Percentiles rank a stretch among this genome's conserved stretches.
Evolutionary conservation across 2,329 filamentous ascomycete species (phyloP).

Genomic region (Fusarium metavorans): DNA sequence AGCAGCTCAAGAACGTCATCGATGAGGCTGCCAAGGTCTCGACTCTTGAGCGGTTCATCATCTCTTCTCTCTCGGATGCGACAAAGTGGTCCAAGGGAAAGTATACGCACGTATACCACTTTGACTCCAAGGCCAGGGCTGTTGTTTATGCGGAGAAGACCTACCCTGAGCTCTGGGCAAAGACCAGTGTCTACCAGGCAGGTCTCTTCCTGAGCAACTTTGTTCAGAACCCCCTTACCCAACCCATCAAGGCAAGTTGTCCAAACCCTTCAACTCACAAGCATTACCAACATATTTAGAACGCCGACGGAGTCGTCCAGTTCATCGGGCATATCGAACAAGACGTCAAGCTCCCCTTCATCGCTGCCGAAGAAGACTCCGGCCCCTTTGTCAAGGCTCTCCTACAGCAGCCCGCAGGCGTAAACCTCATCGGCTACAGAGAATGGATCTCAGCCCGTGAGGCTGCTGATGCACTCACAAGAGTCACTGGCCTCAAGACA

Average conservation of each 20-base stretch:
- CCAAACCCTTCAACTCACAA: rapidly evolving
- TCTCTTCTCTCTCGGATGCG: slow-evolving; percentile 52
- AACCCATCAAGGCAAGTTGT: slow-evolving; percentile 19
- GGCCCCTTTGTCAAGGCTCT: slow-evolving; percentile 41
- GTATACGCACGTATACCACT: slow-evolving; percentile 56
- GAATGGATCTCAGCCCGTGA: slow-evolving; percentile 37
- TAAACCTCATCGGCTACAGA: slow-evolving; percentile 41
- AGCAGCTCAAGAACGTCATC: slow-evolving; percentile 52
- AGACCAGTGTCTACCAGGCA: slow-evolving; percentile 36
- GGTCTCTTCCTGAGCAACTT: slow-evolving; percentile 36
- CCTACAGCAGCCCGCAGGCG: slow-evolving; percentile 28
- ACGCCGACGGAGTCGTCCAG: slow-evolving; percentile 28
- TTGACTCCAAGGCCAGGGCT: slow-evolving; percentile 54
- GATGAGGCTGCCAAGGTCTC: slow-evolving; percentile 50
- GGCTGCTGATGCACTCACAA: slow-evolving; percentile 26
- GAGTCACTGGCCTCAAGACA: slow-evolving; percentile 25
- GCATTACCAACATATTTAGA: slow-evolving; percentile 10
- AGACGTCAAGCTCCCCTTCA: slow-evolving; percentile 37
- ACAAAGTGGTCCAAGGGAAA: slow-evolving; percentile 54
- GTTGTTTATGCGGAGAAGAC: slow-evolving; percentile 42
- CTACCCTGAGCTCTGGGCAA: slow-evolving; percentile 36
- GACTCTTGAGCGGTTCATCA: slow-evolving; percentile 52
- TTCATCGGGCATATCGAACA: slow-evolving; percentile 27
- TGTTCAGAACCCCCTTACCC: background rate
- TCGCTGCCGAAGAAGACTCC: slow-evolving; percentile 43